Percentiles rank a stretch among this genome's conserved stretches.
phyloP scores from a whole-genome alignment of 1,284 basidiomycete species.

The Microstroma glucosiphilum region DNA sequence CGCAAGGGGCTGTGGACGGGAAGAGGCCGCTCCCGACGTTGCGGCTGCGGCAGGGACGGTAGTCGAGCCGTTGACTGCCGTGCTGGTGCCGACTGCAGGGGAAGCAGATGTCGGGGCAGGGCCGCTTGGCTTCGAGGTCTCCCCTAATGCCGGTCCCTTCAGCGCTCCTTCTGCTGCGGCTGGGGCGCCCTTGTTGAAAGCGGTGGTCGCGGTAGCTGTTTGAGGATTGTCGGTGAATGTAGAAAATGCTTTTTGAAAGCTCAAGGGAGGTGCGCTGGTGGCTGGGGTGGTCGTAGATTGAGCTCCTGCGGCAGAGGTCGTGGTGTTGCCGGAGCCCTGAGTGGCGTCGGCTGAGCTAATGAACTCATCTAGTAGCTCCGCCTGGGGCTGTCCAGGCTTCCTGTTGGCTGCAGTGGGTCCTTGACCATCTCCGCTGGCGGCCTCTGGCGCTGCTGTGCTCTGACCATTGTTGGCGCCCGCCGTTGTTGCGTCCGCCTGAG shows the following conservation, averaged over 20 bases:
- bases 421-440: neutral
- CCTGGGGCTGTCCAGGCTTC: too few relatives aligned
- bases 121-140: too few relatives aligned
- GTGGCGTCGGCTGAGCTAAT: too few relatives aligned
- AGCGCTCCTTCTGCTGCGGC: too few relatives aligned
- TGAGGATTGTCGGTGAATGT: neutral
- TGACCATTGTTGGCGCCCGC: too few relatives aligned
- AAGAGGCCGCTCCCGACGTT: neutral
- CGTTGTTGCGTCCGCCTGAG: too few relatives aligned
- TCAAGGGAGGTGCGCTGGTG: neutral
- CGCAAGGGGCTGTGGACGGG: neutral
- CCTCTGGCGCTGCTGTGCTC: neutral
- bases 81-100: neutral
- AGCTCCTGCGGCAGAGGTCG: too few relatives aligned
- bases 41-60: neutral
- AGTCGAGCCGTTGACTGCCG: constrained; percentile 3
- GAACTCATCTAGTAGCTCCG: too few relatives aligned
- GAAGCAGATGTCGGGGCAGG: too few relatives aligned
- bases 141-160: too few relatives aligned
- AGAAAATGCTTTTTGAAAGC: constrained; percentile 1
- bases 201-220: neutral
- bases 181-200: neutral
- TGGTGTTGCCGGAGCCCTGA: too few relatives aligned
- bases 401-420: neutral
- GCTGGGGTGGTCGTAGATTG: neutral